phyloP scores from a whole-genome alignment of 768 basidiomycete species.

The Mycena vitilis region DNA sequence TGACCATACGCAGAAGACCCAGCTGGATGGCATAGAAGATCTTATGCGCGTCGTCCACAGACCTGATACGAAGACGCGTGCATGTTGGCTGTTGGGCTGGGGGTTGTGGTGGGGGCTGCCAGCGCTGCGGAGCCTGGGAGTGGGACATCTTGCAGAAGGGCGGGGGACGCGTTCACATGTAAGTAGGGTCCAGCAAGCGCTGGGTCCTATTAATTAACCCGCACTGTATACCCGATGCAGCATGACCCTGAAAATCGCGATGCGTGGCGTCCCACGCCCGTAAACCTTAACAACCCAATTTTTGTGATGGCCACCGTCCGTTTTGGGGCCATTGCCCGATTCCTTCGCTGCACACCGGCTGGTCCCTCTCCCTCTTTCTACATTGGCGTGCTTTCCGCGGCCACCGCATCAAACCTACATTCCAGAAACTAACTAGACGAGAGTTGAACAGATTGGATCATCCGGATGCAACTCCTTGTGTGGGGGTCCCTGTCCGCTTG shows the following conservation, averaged over 20 bases:
- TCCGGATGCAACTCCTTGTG: conserved; percentile 1
- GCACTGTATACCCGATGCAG: conserved; percentile 31
- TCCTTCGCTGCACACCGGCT: background rate
- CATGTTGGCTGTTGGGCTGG: conserved; percentile 78
- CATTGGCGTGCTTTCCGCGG: conserved; percentile 10
- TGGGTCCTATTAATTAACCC: conserved; percentile 20
- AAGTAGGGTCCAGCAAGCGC: conserved; percentile 31
- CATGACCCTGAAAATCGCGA: conserved; percentile 37
- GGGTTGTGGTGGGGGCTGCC: conserved; percentile 53
- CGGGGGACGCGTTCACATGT: conserved; percentile 18
- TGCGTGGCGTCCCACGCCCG: conserved; percentile 30
- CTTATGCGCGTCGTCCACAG: conserved; percentile 81
- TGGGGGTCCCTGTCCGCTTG: background rate
- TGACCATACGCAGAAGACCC: conserved; percentile 76
- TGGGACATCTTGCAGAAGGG: conserved; percentile 21
- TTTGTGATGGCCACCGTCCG: conserved; percentile 12
- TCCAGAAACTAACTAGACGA: background rate
- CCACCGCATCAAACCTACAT: conserved; percentile 20
- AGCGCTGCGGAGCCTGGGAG: conserved; percentile 11
- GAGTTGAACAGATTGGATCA: background rate
- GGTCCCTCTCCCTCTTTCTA: background rate
- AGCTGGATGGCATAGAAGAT: conserved; percentile 80
- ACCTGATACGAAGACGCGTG: conserved; percentile 78
- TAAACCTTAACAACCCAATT: conserved; percentile 33
- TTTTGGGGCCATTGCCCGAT: background rate